Conservation (phyloP, 1,284 basidiomycete genomes). For the Earliella scabrosa region DNA sequence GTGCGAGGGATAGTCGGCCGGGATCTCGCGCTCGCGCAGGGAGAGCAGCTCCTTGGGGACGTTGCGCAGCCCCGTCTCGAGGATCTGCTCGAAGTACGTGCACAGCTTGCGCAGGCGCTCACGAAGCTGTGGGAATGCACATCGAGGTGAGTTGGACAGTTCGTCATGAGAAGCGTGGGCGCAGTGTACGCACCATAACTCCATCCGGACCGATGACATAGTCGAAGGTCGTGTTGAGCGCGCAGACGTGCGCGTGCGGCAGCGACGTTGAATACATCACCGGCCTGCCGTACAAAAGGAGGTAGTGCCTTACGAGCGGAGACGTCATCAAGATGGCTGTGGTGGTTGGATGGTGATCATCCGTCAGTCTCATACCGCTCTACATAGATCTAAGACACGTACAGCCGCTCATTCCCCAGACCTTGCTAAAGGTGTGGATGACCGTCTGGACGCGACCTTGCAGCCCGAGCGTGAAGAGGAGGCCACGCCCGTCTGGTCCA, state of each 20-base stretch:
- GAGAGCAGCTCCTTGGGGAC: conserved; percentile 17
- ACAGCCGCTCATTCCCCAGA: conserved; percentile 76
- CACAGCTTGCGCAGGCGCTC: conserved; percentile 8
- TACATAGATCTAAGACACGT: conserved; percentile 25
- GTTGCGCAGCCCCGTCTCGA: conserved; percentile 11
- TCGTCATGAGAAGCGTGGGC: neutral
- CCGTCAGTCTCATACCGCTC: neutral
- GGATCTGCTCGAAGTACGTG: conserved; percentile 10
- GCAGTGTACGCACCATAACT: conserved; percentile 5
- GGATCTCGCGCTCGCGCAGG: conserved; percentile 7
- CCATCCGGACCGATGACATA: conserved; percentile 15
- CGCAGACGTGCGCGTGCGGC: conserved; percentile 62
- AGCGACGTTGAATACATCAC: conserved; percentile 87
- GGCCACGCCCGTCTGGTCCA: conserved; percentile 77
- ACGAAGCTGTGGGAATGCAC: conserved; percentile 8
- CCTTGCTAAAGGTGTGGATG: conserved; percentile 68
- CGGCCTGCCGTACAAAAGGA: conserved; percentile 91
- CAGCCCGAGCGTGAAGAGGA: conserved; percentile 62
- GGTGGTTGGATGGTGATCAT: no score
- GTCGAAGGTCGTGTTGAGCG: conserved; percentile 19
- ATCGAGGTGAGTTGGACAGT: neutral
- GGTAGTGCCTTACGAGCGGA: conserved; percentile 72
- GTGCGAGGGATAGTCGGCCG: conserved; percentile 9
- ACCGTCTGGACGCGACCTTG: conserved; percentile 51
- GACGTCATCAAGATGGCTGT: conserved; percentile 79